These are phyloP conservation scores for Penicillium sp. DNA, from an alignment of 2,329 filamentous ascomycete genomes.

Conservation along the genomic window DNA sequence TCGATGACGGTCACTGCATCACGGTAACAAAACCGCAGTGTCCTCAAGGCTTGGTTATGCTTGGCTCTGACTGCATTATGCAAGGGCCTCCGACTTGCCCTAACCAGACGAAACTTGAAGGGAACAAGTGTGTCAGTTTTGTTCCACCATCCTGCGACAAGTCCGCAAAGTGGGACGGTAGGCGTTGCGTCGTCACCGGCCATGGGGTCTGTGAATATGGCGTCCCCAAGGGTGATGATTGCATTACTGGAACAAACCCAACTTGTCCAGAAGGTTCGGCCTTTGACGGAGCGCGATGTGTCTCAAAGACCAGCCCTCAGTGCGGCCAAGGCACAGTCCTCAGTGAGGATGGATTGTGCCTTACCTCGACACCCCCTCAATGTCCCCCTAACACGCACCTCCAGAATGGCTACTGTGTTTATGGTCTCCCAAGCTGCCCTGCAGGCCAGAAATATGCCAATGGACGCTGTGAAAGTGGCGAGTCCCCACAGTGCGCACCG, in stretches of 20 bases:
- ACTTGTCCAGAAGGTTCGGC: neutral
- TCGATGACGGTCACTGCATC: neutral
- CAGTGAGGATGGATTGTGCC: slow-evolving; percentile 1
- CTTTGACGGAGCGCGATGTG: neutral
- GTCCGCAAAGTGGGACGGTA: slow-evolving; percentile 4
- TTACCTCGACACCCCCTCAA: neutral
- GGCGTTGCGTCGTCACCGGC: neutral
- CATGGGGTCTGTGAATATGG: neutral
- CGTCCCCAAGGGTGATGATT: slow-evolving; percentile 1
- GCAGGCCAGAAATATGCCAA: neutral
- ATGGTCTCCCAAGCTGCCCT: neutral
- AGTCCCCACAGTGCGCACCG: neutral
- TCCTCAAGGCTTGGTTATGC: neutral
- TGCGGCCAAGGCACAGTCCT: neutral
- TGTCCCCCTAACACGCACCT: slow-evolving; percentile 5
- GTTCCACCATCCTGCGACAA: slow-evolving; percentile 2
- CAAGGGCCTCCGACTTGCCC: slow-evolving; percentile 1
- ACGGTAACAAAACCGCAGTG: neutral
- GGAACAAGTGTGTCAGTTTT: slow-evolving; percentile 2
- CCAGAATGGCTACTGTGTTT: slow-evolving; percentile 4
- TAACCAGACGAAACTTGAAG: neutral
- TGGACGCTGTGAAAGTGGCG: neutral
- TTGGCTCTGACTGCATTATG: neutral
- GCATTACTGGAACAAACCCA: slow-evolving; percentile 1
- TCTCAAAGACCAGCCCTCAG: neutral